Conservation (phyloP, 768 basidiomycete genomes). For the Hortiboletus campestris region DNA sequence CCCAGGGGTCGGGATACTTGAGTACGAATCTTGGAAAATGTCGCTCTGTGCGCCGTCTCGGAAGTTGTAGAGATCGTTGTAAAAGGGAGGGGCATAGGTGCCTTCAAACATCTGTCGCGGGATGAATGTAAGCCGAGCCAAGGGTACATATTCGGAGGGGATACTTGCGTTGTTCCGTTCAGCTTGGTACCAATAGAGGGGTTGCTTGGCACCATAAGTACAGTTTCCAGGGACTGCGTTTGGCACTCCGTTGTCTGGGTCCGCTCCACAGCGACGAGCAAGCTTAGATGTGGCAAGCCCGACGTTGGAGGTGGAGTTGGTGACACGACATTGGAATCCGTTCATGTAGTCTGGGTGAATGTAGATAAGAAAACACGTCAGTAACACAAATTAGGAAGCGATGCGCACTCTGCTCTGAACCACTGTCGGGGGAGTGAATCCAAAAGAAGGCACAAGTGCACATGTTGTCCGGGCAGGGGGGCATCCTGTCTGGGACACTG, state of each 20-base stretch:
- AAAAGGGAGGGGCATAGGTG: slow-evolving; percentile 57
- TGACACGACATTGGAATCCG: slow-evolving; percentile 66
- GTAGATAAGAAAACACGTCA: background rate
- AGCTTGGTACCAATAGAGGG: slow-evolving; percentile 66
- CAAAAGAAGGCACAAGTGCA: slow-evolving; percentile 75
- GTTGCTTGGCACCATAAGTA: slow-evolving; percentile 70
- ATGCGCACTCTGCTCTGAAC: slow-evolving; percentile 59
- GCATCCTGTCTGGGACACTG: slow-evolving; percentile 63
- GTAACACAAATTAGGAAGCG: background rate
- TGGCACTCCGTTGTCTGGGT: slow-evolving; percentile 45
- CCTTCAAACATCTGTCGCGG: slow-evolving; percentile 61
- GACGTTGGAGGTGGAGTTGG: slow-evolving; percentile 48
- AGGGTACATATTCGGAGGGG: background rate
- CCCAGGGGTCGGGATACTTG: slow-evolving; percentile 42
- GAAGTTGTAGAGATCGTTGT: slow-evolving; percentile 71
- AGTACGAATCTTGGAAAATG: slow-evolving; percentile 64
- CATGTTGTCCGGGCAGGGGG: slow-evolving; percentile 59
- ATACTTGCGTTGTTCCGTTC: slow-evolving; percentile 58
- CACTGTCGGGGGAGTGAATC: slow-evolving; percentile 62
- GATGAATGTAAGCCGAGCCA: background rate
- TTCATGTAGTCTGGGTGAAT: slow-evolving; percentile 62
- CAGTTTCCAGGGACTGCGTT: slow-evolving; percentile 56
- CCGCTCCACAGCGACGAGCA: slow-evolving; percentile 64
- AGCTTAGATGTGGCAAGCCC: slow-evolving; percentile 55
- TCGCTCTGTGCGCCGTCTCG: slow-evolving; percentile 69